Base-by-base conservation (phyloP, 2,329 filamentous ascomycete genomes). In the Fusarium subtropicale region DNA sequence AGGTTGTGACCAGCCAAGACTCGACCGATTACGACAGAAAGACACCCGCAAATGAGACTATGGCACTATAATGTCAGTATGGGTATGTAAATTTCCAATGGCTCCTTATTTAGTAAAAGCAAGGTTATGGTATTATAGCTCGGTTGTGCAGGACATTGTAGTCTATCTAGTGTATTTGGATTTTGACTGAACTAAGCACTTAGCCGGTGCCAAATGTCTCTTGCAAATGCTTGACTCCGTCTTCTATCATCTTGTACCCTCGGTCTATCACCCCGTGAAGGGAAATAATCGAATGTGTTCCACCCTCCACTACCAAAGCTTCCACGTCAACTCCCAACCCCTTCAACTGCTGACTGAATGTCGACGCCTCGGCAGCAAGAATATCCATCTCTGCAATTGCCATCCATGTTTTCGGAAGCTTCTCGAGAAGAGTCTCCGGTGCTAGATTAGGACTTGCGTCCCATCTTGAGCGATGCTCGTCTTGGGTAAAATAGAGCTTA, bases 401-500 rank as follows among this genome's bases (percentile, higher is more conserved):
- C 7, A 80, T 65, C 71, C 76, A 79, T 1, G 75, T 77, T 30
- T 56, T 73, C 11, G 78, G 78, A 15, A 77, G 69, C 18, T 65
- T 71, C 18, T 34, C 55, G 13, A 80, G 42, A 5, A 78, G 33
- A 4, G 52, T n/a, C 3, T 63, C 51, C 1, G 76, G 68, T 4
- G 76, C 73, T n/a, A 71, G 52, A 33, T 77, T 77, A 7, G 79
- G 78, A 18, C 76, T 79, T 5, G 77, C 76, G 18, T 79, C 73
- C 72, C 77, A 79, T 36, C 63, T 65, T 11, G 47, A 53, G 33
- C 68, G 73, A 16, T 77, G 64, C 3, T 66, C 64, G 10, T 69
- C 54, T n/a, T 65, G 64, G 2, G 75, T 48, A 22, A 80, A 70
- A 44, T 80, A 80, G 53, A 79, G 74, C 28, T 71, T 60, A n/a